Evolutionary conservation across 257 asterid genomes (phyloP), one percentile per base, ranked within the genome.

Genomic region (Primulina tabacum): DNA sequence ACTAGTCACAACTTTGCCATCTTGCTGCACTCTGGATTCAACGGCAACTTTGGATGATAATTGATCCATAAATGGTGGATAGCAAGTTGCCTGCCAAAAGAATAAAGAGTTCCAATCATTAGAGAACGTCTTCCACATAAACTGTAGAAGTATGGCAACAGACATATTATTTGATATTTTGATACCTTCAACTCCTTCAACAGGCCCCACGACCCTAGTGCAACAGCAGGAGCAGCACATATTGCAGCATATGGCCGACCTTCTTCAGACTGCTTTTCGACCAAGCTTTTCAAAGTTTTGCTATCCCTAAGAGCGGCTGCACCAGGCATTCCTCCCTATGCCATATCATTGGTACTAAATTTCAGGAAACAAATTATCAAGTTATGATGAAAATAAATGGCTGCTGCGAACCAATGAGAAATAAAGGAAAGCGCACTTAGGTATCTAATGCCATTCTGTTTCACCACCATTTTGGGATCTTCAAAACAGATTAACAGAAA

Each of bases 181-280:
- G 74, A 73, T 62, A 88, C 98, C 77, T 88, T 88, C 81, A 87
- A 78, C 61, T 96, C 98, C 81, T 89, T 87, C 75, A 93, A 70
- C 73, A 93, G 80, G 43, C 95, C 97, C 98, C 98, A 93, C 12
- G 97, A 83, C 35, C 90, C 97, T 74, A 93, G 90, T 18, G 90
- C 96, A 61, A 90, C 92, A 14, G 97, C 97, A 63, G 98, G 97
- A 76, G 98, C 86, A 16, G 98, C 98, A 82, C 98, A 93, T 73
- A 93, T 87, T 60, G 98, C 98, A 60, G 95, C 96, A 82, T 82
- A 90, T 11, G 83, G 75, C 43, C 84, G 82, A 53, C 76, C 86
- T 67, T 85, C 89, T 14, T 82, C 83, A 73, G 94, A 91, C 75
- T 93, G 97, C 76, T 76, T 89, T 70, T 75, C 89, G 52, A 87